phyloP scores from a whole-genome alignment of 768 basidiomycete genomes.

The Crepidotus variabilis region DNA sequence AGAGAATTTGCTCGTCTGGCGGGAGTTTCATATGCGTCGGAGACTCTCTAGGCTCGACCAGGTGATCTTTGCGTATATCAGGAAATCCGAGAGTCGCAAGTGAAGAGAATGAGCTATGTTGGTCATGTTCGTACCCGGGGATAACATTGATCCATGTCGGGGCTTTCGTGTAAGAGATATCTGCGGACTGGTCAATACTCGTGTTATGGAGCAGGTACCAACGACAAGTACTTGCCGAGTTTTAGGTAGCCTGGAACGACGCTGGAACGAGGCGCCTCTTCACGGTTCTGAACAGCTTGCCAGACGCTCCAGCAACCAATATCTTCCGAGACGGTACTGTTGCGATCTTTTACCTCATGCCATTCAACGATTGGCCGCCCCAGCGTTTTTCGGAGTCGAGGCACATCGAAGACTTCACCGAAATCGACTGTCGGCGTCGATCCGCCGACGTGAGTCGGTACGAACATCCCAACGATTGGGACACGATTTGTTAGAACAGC shows the following conservation, averaged over 20 bases:
- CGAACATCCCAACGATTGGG: conserved; percentile 56
- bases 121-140: conserved; percentile 40
- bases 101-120: conserved; percentile 41
- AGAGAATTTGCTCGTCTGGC: conserved; percentile 48
- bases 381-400: conserved; percentile 40
- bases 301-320: conserved; percentile 56
- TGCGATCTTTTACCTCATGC: conserved; percentile 54
- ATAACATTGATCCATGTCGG: conserved; percentile 47
- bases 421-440: conserved; percentile 50
- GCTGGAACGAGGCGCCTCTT: conserved; percentile 36
- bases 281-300: conserved; percentile 40
- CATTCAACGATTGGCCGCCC: conserved; percentile 55
- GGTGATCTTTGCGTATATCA: conserved; percentile 33
- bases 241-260: conserved; percentile 30
- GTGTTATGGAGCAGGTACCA: conserved; percentile 3
- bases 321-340: conserved; percentile 37
- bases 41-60: conserved; percentile 37
- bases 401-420: conserved; percentile 58
- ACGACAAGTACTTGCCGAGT: conserved; percentile 30
- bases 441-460: conserved; percentile 50
- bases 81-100: conserved; percentile 45
- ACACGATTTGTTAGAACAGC: conserved; percentile 55
- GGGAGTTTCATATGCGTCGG: conserved; percentile 37
- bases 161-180: conserved; percentile 49
- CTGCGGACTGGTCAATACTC: conserved; percentile 19